Evolutionary conservation across 345 rosid species (phyloP), one percentile per base, ranked within the genome.

Genomic region (Populus euphratica): DNA sequence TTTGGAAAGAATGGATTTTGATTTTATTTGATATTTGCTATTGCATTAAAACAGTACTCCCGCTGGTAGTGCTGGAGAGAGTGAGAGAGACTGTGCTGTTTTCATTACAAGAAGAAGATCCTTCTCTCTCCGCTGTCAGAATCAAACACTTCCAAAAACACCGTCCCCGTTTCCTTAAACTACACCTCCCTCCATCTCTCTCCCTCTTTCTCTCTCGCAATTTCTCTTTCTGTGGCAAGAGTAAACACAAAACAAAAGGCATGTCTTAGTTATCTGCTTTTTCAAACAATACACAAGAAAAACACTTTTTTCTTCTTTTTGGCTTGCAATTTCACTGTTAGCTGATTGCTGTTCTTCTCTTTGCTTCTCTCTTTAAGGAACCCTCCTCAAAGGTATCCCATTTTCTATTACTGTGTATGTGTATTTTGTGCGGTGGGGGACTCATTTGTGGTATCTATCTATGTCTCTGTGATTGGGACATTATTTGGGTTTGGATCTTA

Each of bases 401-500:
- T 78, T 63, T 63, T 61, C 36, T 67, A n/a, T 5, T 59, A 59
- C 6, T 6, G 12, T 50, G 33, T 5, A 25, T 25, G 6, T 1
- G 2, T 21, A 16, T 59, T 3, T 59, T 59, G 23, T 23, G 29
- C 0, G 62, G 62, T 10, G 9, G 61, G 61, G 11, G n/a, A 2
- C 61, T 54, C 61, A 6, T 54, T 20, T 59, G 29, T 9, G 23
- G 16, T 10, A 12, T 59, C 56, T 10, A 25, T 59, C 56, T 56
- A 4, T 50, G 49, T 79, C 50, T 73, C 0, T 63, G 29, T 73
- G 23, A 39, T 65, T 74, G 17, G 35, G 59, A 62, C 59, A 29
- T 50, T 70, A 13, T 17, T 54, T 8, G 71, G 59, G 31, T 80
- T 80, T 76, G 86, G 90, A 88, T 88, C 90, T 84, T 83, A 71